Evolutionary conservation across 2,329 filamentous ascomycete genomes (phyloP).

Genomic region (Biscogniauxia marginata): DNA sequence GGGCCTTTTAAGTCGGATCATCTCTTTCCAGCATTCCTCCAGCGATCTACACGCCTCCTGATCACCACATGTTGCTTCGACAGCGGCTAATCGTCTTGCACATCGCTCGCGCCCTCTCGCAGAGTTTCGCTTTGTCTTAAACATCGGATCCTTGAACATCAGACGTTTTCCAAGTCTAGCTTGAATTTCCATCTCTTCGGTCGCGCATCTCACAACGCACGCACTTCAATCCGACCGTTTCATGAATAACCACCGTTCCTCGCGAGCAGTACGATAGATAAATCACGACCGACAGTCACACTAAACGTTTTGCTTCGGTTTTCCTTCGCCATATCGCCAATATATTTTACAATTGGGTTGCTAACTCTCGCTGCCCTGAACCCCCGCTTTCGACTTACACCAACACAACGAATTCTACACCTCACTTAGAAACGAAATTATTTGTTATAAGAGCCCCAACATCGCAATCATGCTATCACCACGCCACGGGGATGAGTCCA

Average conservation of each 20-base stretch:
- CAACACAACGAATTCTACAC: too few relatives aligned
- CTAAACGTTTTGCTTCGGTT: not conserved
- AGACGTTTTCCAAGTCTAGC: not conserved
- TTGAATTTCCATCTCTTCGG: not conserved
- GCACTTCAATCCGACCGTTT: not conserved
- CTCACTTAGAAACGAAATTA: not conserved
- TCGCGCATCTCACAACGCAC: not conserved
- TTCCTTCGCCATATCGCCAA: not conserved
- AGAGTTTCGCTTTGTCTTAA: not conserved
- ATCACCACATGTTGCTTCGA: not conserved
- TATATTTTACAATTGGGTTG: not conserved
- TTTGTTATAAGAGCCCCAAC: not conserved
- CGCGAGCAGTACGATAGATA: not conserved
- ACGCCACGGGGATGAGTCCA: constrained; percentile 11
- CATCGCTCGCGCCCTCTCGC: not conserved
- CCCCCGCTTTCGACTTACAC: not conserved
- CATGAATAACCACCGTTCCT: not conserved
- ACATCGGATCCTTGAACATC: not conserved
- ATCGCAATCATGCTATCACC: constrained; percentile 8
- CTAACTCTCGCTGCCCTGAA: not conserved
- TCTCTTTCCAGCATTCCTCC: not conserved
- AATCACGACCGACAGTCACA: not conserved
- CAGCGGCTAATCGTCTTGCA: not conserved
- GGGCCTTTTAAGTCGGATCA: not conserved
- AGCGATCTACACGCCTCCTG: not conserved